Conservation (phyloP, 352 stramenopile species). For the Phytophthora chlamydospora region DNA sequence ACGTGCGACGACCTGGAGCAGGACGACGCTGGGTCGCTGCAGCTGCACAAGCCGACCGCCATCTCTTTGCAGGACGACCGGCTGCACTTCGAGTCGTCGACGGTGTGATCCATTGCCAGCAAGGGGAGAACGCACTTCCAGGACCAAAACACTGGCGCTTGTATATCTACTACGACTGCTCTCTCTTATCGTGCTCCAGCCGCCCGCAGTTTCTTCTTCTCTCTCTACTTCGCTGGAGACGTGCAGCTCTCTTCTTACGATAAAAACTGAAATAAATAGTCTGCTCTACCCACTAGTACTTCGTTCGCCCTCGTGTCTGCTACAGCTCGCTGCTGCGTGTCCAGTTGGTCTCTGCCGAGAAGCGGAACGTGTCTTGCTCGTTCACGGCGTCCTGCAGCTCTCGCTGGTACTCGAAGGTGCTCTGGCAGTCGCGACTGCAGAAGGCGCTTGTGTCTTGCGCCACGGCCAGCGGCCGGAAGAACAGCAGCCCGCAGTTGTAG, state of each 20-base stretch:
- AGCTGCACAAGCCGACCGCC: slow-evolving; percentile 57
- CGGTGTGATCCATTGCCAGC: slow-evolving; percentile 11
- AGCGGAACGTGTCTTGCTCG: slow-evolving; percentile 25
- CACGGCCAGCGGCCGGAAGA: slow-evolving; percentile 42
- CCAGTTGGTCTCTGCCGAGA: slow-evolving; percentile 14
- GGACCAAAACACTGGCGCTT: slow-evolving; percentile 23
- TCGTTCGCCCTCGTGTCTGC: slow-evolving; percentile 4
- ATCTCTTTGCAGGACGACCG: slow-evolving; percentile 65
- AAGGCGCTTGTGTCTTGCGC: slow-evolving; percentile 37
- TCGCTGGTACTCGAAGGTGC: slow-evolving; percentile 56
- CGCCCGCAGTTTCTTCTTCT: slow-evolving; percentile 1
- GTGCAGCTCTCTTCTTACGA: slow-evolving; percentile 6
- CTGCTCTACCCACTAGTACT: slow-evolving; percentile 32
- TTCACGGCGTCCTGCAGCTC: slow-evolving; percentile 52
- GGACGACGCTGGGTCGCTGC: slow-evolving; percentile 45
- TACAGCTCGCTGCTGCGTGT: slow-evolving; percentile 34
- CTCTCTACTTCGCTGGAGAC: slow-evolving; percentile 12
- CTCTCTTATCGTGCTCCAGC: slow-evolving; percentile 7
- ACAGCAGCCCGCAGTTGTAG: slow-evolving; percentile 58
- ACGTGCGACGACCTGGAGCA: slow-evolving; percentile 81
- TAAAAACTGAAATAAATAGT: slow-evolving; percentile 40
- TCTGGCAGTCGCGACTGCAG: slow-evolving; percentile 73
- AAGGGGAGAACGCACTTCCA: slow-evolving; percentile 10
- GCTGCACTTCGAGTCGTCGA: slow-evolving; percentile 69
- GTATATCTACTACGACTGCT: slow-evolving; percentile 26